Evolutionary conservation across 2,329 filamentous ascomycete species (phyloP), one percentile per base, ranked within the genome.

Genomic region (Colletotrichum cereale): DNA sequence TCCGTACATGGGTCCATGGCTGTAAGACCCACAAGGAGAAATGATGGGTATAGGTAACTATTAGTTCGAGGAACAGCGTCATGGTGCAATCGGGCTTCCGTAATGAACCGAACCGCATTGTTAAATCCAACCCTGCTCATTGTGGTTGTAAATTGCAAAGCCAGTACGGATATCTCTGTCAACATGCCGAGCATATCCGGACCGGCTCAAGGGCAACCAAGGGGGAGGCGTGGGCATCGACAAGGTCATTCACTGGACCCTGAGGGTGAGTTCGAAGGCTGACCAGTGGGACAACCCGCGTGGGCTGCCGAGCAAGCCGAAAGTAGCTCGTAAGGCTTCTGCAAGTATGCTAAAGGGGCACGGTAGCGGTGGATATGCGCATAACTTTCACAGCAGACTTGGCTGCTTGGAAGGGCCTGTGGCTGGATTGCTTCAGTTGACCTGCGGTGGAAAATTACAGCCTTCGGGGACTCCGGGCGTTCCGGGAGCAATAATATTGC

Each of bases 221-320:
- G 44, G 44, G 47, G 24, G 63, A 12, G 16, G 50, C 29, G 8
- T 34, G 18, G 50, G 36, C 29, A 31, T 48, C 38, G 38, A 8
- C 29, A 67, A 44, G 64, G 68, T 31, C 58, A 3, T 58, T 44
- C 44, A 58, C 64, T 63, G 44, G 65, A 63, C 64, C 64, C 68
- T 71, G 68, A 63, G 68, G 42, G 48, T 40, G 52, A 40, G 38
- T 38, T 44, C 36, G 42, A 58, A 67, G 67, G 63, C 67, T 67
- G 56, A 56, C 67, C 67, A 62, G 63, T 44, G 63, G 67, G 56
- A 62, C 56, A 62, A 24, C 47, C 34, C 40, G 24, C 56, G 48
- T 69, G 53, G 53, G 48, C 67, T 66, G 67, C 67, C 67, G 56
- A 70, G 67, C 47, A 62, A 58, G 62, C 63, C 68, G 64, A 67